Evolutionary conservation across 1,139 yeast genomes (phyloP), one percentile per base, ranked within the genome.

Genomic region (Suhomyces maxii): DNA sequence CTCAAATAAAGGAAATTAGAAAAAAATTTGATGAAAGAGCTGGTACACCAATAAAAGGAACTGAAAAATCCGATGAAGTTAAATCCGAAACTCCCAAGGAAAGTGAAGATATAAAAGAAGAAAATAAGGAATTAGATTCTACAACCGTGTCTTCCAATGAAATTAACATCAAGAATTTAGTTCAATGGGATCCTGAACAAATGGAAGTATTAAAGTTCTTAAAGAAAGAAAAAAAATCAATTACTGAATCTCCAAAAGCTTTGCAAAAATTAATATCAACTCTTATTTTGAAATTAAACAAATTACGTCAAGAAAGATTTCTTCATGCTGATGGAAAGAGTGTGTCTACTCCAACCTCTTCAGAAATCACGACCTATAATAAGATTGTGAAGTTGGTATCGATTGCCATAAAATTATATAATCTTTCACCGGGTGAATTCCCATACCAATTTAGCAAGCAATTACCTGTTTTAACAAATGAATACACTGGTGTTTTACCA

Each of bases 401-500:
- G 3, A 51, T 72, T 37, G 62, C 70, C 14, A 60, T 74, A 18
- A 60, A 64, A n/a, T 50, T 57, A 26, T 49, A 65, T 51, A 60
- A 66, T 18, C 49, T 71, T 8, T 49, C 54, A 6, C 68, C 71
- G 8, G 56, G 57, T 13, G 59, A 60, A 14, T 57, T 79, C 33
- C 68, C 78, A 10, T 52, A 64, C 35, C 59, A 63, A 38, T 63
- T 73, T 45, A 72, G 76, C 53, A 63, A 71, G 40, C 74, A 67
- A 45, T 58, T 90, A 38, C 96, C 97, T 0, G 86, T 87, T 1
- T 73, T 87, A 47, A 82, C 83, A 59, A 79, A 84, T 14, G 89
- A 86, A 55, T 90, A 87, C 58, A 72, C 79, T 37, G 98, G 98
- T 45, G 78, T 86, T 1, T 75, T 90, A 58, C 97, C 97, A 1